Evolutionary conservation across 441 rosid species (phyloP).

Genomic region (Raphanus hybrid): DNA sequence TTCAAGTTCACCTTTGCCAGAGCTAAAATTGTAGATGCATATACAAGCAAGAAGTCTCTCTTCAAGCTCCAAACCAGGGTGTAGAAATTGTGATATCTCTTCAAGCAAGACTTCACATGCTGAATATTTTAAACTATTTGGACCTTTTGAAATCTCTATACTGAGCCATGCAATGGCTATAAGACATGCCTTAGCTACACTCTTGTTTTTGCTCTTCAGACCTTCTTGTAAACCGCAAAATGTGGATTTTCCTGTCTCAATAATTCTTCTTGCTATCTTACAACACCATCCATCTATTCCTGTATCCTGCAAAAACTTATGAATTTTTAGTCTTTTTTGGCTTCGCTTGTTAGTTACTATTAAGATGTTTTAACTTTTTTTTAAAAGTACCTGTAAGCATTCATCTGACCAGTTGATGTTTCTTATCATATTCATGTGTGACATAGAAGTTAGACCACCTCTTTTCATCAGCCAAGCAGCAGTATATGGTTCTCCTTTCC

Average conservation of each 20-base stretch:
- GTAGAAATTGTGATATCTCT: constrained; percentile 72
- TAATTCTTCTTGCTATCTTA: constrained; percentile 67
- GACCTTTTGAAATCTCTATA: constrained; percentile 70
- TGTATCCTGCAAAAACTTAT: constrained; percentile 56
- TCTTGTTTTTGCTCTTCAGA: constrained; percentile 67
- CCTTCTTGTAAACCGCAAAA: constrained; percentile 66
- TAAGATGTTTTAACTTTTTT: neutral
- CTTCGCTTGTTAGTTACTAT: neutral
- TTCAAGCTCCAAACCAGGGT: constrained; percentile 89
- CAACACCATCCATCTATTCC: constrained; percentile 77
- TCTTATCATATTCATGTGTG: constrained; percentile 77
- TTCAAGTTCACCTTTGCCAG: constrained; percentile 72
- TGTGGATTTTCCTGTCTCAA: constrained; percentile 59
- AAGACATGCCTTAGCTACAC: constrained; percentile 67
- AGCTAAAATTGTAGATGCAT: constrained; percentile 89
- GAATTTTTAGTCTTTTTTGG: constrained; percentile 20
- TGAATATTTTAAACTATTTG: constrained; percentile 56
- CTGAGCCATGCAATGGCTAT: constrained; percentile 79
- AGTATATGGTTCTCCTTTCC: constrained; percentile 91
- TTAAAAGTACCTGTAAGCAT: constrained; percentile 55
- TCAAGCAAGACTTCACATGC: constrained; percentile 75
- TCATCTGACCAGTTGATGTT: constrained; percentile 80
- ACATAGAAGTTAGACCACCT: constrained; percentile 68
- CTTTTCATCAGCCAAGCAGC: constrained; percentile 86
- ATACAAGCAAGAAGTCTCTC: constrained; percentile 83